Percentiles rank a stretch among this genome's conserved stretches.
Evolutionary conservation across 2,329 filamentous ascomycete species (phyloP).

Genomic region (Penicillium oxalicum): DNA sequence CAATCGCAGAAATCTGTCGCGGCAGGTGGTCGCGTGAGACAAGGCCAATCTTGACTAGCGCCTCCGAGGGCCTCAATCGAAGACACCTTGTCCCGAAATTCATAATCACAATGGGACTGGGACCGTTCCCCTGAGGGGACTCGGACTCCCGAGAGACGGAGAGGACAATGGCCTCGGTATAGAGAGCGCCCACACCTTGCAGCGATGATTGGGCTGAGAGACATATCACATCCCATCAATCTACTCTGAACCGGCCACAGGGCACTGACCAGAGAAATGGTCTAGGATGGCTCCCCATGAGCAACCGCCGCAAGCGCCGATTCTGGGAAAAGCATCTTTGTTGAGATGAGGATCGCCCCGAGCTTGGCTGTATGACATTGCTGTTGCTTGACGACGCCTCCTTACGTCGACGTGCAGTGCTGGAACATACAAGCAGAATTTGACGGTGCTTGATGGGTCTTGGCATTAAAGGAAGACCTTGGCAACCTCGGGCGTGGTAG

Average conservation of each 20-base stretch:
- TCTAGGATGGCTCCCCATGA: too few relatives aligned
- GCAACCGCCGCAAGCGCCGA: background rate
- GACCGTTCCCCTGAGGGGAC: background rate
- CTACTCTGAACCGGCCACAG: too few relatives aligned
- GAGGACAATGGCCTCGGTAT: too few relatives aligned
- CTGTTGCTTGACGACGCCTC: constrained; percentile 1
- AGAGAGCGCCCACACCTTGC: too few relatives aligned
- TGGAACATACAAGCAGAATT: background rate
- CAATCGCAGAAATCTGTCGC: too few relatives aligned
- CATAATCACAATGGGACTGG: background rate
- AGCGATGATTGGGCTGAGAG: too few relatives aligned
- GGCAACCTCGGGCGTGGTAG: background rate
- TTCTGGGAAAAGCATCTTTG: background rate
- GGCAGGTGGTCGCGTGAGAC: too few relatives aligned
- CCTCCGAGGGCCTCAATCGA: background rate
- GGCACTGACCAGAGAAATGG: too few relatives aligned
- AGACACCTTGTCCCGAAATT: too few relatives aligned
- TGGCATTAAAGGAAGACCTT: background rate
- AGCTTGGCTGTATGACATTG: constrained; percentile 1
- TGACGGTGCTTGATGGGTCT: background rate
- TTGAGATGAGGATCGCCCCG: background rate
- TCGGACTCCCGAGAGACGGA: too few relatives aligned
- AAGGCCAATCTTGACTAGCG: background rate
- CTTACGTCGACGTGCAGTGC: background rate
- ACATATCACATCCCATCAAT: too few relatives aligned